phyloP scores from a whole-genome alignment of 768 basidiomycete species.

The Lentinula guzmanii region DNA sequence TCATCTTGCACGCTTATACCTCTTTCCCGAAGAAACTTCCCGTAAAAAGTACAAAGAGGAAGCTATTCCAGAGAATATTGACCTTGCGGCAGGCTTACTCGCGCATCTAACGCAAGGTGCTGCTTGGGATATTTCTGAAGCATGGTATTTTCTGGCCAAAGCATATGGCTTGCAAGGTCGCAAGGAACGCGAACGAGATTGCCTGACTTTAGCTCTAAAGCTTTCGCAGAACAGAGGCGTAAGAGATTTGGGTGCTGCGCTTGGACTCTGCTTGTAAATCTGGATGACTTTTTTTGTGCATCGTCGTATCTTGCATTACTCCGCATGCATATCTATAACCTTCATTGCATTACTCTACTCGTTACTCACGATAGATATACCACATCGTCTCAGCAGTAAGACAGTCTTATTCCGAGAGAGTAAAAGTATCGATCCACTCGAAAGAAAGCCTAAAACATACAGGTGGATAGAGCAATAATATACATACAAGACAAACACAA shows the following conservation, averaged over 20 bases:
- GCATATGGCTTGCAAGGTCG: conserved; percentile 72
- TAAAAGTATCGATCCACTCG: background rate
- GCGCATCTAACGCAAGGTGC: conserved; percentile 68
- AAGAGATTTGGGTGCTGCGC: conserved; percentile 54
- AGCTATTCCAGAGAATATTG: conserved; percentile 40
- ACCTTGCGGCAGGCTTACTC: conserved; percentile 80
- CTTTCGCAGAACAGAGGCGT: conserved; percentile 58
- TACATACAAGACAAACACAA: background rate
- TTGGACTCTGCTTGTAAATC: conserved; percentile 62
- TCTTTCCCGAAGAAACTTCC: conserved; percentile 29
- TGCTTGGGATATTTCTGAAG: conserved; percentile 91
- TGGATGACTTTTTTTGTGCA: too few species aligned
- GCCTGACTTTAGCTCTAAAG: conserved; percentile 61
- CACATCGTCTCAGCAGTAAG: too few species aligned
- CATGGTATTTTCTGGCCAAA: conserved; percentile 89
- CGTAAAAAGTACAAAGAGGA: conserved; percentile 9
- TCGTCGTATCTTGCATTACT: background rate
- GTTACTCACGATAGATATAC: too few species aligned
- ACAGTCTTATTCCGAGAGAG: too few species aligned
- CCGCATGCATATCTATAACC: background rate
- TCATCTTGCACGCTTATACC: conserved; percentile 72
- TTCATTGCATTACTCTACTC: background rate
- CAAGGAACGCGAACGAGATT: conserved; percentile 68
- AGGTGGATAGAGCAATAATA: background rate
- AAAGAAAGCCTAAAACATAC: background rate